phyloP scores from a whole-genome alignment of 2,329 filamentous ascomycete genomes.

The Alternaria conjuncta region DNA sequence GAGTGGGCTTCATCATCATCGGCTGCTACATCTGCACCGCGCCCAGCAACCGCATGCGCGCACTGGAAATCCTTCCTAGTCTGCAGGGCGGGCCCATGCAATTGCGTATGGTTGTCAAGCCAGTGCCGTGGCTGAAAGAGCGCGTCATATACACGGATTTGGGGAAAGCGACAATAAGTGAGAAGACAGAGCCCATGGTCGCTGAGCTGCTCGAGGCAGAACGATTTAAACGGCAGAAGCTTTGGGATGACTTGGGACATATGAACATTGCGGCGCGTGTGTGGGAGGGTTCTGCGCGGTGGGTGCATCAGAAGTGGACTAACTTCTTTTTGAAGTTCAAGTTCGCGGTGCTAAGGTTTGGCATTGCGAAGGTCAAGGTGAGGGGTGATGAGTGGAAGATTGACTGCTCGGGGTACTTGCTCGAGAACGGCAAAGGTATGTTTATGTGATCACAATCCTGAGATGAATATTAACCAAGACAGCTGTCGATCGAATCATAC shows the following conservation, averaged over 20 bases:
- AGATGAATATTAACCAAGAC: conserved; percentile 3
- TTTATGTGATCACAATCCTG: background rate
- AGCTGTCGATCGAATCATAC: conserved; percentile 44
- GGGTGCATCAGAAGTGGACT: conserved; percentile 45
- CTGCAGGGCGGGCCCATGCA: conserved; percentile 37
- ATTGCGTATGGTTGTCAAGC: conserved; percentile 37
- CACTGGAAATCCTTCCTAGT: conserved; percentile 40
- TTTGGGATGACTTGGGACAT: conserved; percentile 35
- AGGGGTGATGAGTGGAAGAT: conserved; percentile 46
- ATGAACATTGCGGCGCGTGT: conserved; percentile 27
- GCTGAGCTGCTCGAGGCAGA: conserved; percentile 40
- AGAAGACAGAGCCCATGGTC: conserved; percentile 42
- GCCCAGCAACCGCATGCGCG: conserved; percentile 38
- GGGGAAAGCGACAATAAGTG: conserved; percentile 36
- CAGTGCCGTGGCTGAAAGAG: conserved; percentile 35
- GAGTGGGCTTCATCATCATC: conserved; percentile 35
- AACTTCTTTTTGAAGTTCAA: conserved; percentile 46
- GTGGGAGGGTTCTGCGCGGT: conserved; percentile 40
- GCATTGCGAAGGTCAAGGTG: conserved; percentile 39
- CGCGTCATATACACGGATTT: conserved; percentile 37
- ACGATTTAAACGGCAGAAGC: conserved; percentile 30
- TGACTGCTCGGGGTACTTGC: conserved; percentile 42
- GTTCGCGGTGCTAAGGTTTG: conserved; percentile 42
- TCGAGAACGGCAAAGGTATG: conserved; percentile 46
- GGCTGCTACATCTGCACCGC: conserved; percentile 41